phyloP scores from a whole-genome alignment of 1,284 basidiomycete species.

The Moesziomyces sp. region DNA sequence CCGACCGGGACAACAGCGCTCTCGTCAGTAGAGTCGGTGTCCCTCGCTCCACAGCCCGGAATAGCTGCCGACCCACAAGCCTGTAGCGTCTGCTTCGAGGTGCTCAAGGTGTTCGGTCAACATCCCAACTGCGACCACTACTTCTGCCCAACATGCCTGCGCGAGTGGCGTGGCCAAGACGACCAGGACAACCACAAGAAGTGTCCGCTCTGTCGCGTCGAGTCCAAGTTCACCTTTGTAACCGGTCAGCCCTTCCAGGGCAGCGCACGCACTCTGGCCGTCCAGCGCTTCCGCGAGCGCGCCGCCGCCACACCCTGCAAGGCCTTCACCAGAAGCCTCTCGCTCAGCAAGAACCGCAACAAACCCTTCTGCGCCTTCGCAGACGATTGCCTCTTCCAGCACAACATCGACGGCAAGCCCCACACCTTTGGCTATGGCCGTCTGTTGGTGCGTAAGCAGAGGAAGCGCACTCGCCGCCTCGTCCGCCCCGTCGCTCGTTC shows the following conservation, averaged over 20 bases:
- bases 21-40: too few relatives aligned
- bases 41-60: neutral
- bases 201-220: constrained; percentile 40
- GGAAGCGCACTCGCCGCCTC: constrained; percentile 9
- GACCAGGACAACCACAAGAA: constrained; percentile 22
- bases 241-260: constrained; percentile 19
- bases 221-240: constrained; percentile 31
- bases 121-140: constrained; percentile 42
- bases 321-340: constrained; percentile 32
- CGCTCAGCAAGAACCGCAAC: constrained; percentile 8
- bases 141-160: constrained; percentile 44
- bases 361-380: constrained; percentile 37
- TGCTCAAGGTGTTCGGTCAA: constrained; percentile 31
- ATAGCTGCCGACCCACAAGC: constrained; percentile 1
- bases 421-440: constrained; percentile 18
- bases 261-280: constrained; percentile 12
- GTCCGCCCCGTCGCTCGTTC: neutral
- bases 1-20: too few relatives aligned
- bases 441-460: constrained; percentile 4
- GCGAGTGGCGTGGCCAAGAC: constrained; percentile 27
- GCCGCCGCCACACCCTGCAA: constrained; percentile 29
- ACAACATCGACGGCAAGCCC: constrained; percentile 28
- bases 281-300: constrained; percentile 23
- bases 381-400: constrained; percentile 39
- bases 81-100: constrained; percentile 49